A percentile compares a stretch with the other conserved stretches of the same genome.
phyloP scores from a whole-genome alignment of 2,329 filamentous ascomycete genomes.

The Talaromyces funiculosus region DNA sequence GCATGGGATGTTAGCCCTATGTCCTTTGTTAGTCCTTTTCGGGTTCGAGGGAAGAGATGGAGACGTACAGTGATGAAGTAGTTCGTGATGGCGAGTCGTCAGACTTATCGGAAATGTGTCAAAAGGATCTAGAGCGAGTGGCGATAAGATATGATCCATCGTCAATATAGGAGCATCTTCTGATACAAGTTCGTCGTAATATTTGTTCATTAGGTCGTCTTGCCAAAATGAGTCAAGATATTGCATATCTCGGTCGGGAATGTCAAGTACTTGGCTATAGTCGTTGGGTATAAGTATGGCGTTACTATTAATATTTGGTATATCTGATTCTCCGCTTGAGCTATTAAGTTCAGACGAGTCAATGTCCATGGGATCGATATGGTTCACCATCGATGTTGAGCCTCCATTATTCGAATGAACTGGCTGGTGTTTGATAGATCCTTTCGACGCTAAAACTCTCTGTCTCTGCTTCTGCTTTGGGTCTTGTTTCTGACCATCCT shows the following conservation, averaged over 20 bases:
- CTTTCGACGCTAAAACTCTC: neutral
- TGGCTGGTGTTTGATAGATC: neutral
- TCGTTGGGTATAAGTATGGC: neutral
- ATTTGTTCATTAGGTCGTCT: neutral
- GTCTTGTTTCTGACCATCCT: neutral
- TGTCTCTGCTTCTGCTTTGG: neutral
- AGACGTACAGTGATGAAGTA: conserved; percentile 13
- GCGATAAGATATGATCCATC: neutral
- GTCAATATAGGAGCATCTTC: neutral
- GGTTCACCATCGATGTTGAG: neutral
- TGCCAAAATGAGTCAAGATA: neutral
- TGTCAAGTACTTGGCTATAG: neutral
- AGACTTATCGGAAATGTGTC: conserved; percentile 11
- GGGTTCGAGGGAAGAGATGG: neutral
- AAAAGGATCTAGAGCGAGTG: conserved; percentile 9
- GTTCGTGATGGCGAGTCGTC: conserved; percentile 6
- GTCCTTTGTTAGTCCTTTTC: neutral
- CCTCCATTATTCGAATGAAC: neutral
- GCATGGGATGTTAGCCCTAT: conserved; percentile 12
- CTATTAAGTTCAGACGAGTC: neutral
- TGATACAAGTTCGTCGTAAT: neutral
- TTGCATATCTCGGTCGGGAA: neutral
- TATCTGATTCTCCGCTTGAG: neutral
- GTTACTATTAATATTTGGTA: too few species aligned
- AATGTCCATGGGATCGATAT: neutral